Conservation (phyloP, 768 basidiomycete genomes). For the Lentinula raphanica region DNA sequence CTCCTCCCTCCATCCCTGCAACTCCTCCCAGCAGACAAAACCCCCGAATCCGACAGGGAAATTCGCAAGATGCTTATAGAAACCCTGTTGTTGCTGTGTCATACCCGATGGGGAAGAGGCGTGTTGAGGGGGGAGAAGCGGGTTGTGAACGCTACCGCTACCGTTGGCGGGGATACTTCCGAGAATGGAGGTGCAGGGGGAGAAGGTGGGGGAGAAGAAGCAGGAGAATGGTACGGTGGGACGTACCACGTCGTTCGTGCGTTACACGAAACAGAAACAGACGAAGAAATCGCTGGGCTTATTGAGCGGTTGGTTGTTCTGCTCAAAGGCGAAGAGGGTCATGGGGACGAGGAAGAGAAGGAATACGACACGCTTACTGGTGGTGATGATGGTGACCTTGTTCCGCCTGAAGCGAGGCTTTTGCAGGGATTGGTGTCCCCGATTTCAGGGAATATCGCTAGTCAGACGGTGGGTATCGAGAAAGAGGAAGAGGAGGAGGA, state of each 20-base stretch:
- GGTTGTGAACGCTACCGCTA: conserved; percentile 76
- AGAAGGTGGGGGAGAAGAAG: too few relatives aligned
- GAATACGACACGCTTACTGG: conserved; percentile 17
- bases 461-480: neutral
- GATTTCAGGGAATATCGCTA: neutral
- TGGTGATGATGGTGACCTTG: conserved; percentile 10
- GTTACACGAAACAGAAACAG: too few relatives aligned
- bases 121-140: conserved; percentile 64
- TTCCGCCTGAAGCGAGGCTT: neutral
- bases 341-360: conserved; percentile 34
- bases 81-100: conserved; percentile 81
- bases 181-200: too few relatives aligned
- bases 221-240: conserved; percentile 80
- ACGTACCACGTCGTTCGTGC: too few relatives aligned
- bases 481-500: conserved; percentile 6
- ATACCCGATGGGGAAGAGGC: conserved; percentile 85
- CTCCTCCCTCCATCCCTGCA: conserved; percentile 79
- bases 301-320: conserved; percentile 86
- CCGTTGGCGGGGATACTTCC: too few relatives aligned
- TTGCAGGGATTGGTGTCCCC: neutral
- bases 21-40: conserved; percentile 81
- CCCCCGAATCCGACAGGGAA: conserved; percentile 69
- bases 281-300: conserved; percentile 82
- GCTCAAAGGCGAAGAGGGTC: conserved; percentile 73
- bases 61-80: conserved; percentile 86